phyloP scores from a whole-genome alignment of 805 yeast species.

The Pichia ethanolica region DNA sequence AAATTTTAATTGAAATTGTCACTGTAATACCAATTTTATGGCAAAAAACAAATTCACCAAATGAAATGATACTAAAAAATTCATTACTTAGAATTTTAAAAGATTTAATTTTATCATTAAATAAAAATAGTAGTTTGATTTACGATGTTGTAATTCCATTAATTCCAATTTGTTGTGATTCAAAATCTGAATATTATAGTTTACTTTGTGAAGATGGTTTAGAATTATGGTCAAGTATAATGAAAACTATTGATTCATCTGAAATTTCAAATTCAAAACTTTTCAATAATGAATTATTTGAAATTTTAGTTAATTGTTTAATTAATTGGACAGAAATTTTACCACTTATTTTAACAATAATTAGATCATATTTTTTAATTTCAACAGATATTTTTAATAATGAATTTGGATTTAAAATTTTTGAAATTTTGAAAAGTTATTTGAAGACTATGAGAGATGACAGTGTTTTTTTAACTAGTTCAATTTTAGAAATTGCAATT shows the following conservation, averaged over 20 bases:
- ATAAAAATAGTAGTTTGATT: constrained; percentile 40
- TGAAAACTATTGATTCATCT: constrained; percentile 50
- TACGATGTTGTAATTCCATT: constrained; percentile 59
- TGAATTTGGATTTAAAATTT: constrained; percentile 33
- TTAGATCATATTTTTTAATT: constrained; percentile 54
- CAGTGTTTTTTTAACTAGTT: constrained; percentile 46
- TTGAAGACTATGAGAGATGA: constrained; percentile 64
- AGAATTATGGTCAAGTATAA: constrained; percentile 69
- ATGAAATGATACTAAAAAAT: constrained; percentile 42
- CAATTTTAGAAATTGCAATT: constrained; percentile 45
- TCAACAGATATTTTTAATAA: constrained; percentile 36
- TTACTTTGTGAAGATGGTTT: constrained; percentile 78
- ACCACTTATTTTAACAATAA: constrained; percentile 52
- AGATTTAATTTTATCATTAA: constrained; percentile 49
- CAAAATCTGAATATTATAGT: constrained; percentile 44
- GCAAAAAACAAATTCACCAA: constrained; percentile 46
- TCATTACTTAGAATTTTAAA: constrained; percentile 49
- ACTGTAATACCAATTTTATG: constrained; percentile 63
- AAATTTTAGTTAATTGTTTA: constrained; percentile 50
- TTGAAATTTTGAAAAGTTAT: constrained; percentile 46
- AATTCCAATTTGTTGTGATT: constrained; percentile 53
- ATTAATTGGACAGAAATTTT: constrained; percentile 67
- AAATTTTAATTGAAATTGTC: constrained; percentile 44
- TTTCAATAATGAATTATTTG: constrained; percentile 33
- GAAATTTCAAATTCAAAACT: constrained; percentile 29